phyloP scores from a whole-genome alignment of 1,284 basidiomycete species.

The Ganoderma multipileum region DNA sequence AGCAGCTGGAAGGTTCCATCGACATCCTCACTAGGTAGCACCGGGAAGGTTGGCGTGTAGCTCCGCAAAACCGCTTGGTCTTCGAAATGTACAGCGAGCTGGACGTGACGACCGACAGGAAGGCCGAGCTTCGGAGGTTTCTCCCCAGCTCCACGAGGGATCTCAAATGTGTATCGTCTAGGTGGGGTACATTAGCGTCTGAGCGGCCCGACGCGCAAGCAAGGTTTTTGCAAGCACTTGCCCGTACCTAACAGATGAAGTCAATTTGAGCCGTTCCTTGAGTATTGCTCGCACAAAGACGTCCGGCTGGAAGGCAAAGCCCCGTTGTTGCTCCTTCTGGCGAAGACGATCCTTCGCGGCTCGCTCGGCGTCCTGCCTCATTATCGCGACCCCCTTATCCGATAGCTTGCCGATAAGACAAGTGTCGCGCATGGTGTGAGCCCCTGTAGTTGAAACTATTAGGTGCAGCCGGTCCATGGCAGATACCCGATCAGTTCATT shows the following conservation, averaged over 20 bases:
- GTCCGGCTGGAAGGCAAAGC: slow-evolving; percentile 33
- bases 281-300: slow-evolving; percentile 29
- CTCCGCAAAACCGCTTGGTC: slow-evolving; percentile 34
- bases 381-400: slow-evolving; percentile 28
- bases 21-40: slow-evolving; percentile 33
- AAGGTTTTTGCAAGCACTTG: neutral
- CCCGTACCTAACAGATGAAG: slow-evolving; percentile 27
- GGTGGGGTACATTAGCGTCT: neutral
- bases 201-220: neutral
- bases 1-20: slow-evolving; percentile 37
- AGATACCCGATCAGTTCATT: neutral
- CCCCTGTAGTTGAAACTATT: slow-evolving; percentile 20
- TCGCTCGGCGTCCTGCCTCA: slow-evolving; percentile 33
- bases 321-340: slow-evolving; percentile 29
- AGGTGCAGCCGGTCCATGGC: neutral
- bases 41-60: slow-evolving; percentile 35
- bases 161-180: slow-evolving; percentile 34
- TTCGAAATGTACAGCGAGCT: slow-evolving; percentile 34
- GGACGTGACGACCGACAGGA: slow-evolving; percentile 34
- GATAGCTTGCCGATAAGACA: slow-evolving; percentile 33
- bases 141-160: slow-evolving; percentile 28
- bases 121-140: slow-evolving; percentile 28
- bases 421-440: slow-evolving; percentile 31
- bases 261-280: slow-evolving; percentile 25
- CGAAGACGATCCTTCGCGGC: slow-evolving; percentile 28